Conservation (phyloP, 2,329 filamentous ascomycete species). For the Sclerotinia spermophila region DNA sequence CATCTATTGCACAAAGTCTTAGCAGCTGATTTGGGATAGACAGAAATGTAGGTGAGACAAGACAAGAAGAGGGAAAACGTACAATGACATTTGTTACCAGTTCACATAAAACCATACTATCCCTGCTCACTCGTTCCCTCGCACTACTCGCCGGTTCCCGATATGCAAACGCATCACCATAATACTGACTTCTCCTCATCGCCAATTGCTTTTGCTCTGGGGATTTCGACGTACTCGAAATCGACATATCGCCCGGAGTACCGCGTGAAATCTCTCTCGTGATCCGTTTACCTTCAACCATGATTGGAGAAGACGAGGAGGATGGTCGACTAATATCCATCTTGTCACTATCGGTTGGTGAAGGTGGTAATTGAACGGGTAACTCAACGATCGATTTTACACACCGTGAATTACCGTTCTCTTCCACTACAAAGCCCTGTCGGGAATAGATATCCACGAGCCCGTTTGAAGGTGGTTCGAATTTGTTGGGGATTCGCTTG, state of each 20-base stretch:
- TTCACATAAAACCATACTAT: slow-evolving; percentile 56
- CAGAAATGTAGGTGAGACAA: not conserved
- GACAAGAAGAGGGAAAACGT: slow-evolving; percentile 33
- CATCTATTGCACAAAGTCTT: slow-evolving; percentile 48
- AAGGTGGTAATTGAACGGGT: slow-evolving; percentile 28
- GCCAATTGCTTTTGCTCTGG: slow-evolving; percentile 33
- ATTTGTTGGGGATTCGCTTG: not conserved
- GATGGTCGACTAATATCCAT: slow-evolving; percentile 23
- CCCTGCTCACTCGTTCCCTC: slow-evolving; percentile 32
- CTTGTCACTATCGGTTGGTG: slow-evolving; percentile 31
- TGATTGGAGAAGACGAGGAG: slow-evolving; percentile 16
- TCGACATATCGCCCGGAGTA: slow-evolving; percentile 33
- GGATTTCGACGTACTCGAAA: slow-evolving; percentile 31
- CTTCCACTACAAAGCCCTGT: slow-evolving; percentile 1
- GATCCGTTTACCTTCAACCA: slow-evolving; percentile 27
- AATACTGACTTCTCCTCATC: slow-evolving; percentile 36
- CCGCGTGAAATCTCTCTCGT: slow-evolving; percentile 33
- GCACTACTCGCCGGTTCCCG: slow-evolving; percentile 34
- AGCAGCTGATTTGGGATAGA: slow-evolving; percentile 25
- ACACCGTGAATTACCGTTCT: slow-evolving; percentile 3
- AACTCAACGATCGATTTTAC: slow-evolving; percentile 18
- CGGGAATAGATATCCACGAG: not conserved
- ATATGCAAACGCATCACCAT: slow-evolving; percentile 37
- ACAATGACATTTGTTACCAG: slow-evolving; percentile 63
- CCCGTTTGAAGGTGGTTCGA: slow-evolving; percentile 6